Evolutionary conservation across 1,284 basidiomycete species (phyloP).

Genomic region (Leccinum insigne): DNA sequence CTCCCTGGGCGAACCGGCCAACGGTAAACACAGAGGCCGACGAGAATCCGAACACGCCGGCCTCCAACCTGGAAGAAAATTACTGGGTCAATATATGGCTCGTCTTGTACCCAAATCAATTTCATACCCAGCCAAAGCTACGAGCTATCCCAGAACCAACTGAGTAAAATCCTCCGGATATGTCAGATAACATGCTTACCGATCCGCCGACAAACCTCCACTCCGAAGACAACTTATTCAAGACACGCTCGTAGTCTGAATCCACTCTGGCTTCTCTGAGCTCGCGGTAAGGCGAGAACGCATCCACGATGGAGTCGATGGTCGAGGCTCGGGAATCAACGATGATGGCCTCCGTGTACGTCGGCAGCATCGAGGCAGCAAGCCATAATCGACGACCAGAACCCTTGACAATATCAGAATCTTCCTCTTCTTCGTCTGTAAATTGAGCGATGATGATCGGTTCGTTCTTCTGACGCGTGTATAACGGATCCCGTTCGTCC

Average conservation of each 20-base stretch:
- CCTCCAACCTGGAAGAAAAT: constrained; percentile 40
- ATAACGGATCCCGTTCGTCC: constrained; percentile 20
- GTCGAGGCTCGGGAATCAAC: constrained; percentile 32
- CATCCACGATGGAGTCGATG: constrained; percentile 43
- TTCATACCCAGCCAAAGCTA: constrained; percentile 51
- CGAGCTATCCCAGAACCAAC: constrained; percentile 36
- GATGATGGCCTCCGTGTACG: constrained; percentile 41
- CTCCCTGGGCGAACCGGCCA: constrained; percentile 41
- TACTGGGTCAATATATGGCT: constrained; percentile 1
- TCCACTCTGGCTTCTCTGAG: constrained; percentile 47
- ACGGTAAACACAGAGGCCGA: constrained; percentile 50
- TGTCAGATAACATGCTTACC: constrained; percentile 27
- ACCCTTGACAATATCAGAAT: background rate
- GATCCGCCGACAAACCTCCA: constrained; percentile 52
- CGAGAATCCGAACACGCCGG: constrained; percentile 61
- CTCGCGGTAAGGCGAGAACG: constrained; percentile 54
- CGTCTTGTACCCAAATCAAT: background rate
- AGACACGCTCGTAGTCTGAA: constrained; percentile 45
- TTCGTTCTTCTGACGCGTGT: constrained; percentile 10
- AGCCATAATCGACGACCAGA: constrained; percentile 13
- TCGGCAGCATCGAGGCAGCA: constrained; percentile 35
- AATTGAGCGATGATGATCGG: constrained; percentile 3
- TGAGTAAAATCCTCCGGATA: background rate
- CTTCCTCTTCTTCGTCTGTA: constrained; percentile 17
- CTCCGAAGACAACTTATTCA: constrained; percentile 42